These are phyloP conservation scores for Cryptococcus jaspeensis DNA, from an alignment of 1,284 basidiomycete genomes.

Conservation along the genomic window DNA sequence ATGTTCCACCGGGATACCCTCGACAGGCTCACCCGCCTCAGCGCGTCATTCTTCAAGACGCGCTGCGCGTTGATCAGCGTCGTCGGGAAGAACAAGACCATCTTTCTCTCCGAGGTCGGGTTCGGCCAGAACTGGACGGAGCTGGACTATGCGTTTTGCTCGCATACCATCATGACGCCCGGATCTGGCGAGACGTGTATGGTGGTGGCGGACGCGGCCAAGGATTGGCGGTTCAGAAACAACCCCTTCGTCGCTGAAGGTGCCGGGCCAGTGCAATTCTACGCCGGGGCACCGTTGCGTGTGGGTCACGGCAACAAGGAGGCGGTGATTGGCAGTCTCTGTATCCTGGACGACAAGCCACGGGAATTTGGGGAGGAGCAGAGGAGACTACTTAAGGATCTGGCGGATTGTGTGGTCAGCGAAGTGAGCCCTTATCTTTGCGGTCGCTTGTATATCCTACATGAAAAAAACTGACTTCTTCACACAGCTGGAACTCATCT, in stretches of 20 bases:
- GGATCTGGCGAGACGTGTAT: conserved; percentile 20
- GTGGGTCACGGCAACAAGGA: conserved; percentile 22
- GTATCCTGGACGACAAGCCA: conserved; percentile 26
- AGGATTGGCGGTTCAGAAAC: conserved; percentile 40
- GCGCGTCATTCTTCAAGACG: conserved; percentile 31
- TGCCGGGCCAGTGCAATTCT: conserved; percentile 24
- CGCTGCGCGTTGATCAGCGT: conserved; percentile 33
- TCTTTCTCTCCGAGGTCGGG: conserved; percentile 35
- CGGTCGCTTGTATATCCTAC: neutral
- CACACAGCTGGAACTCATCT: conserved; percentile 28
- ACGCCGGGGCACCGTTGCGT: conserved; percentile 38
- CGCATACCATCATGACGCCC: conserved; percentile 30
- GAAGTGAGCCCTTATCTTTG: conserved; percentile 32
- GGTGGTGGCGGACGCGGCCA: conserved; percentile 30
- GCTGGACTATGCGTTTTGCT: conserved; percentile 33
- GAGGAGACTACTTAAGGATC: conserved; percentile 32
- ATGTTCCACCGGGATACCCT: conserved; percentile 19
- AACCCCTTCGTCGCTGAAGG: conserved; percentile 30
- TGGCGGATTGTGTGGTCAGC: conserved; percentile 48
- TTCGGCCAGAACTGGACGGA: conserved; percentile 18
- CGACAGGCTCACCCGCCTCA: conserved; percentile 38
- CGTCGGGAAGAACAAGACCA: conserved; percentile 25
- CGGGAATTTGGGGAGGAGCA: conserved; percentile 36
- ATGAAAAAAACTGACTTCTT: neutral
- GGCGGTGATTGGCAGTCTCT: conserved; percentile 42